Evolutionary conservation across 306 rosid species (phyloP).

Genomic region (Cucumis hystrix): DNA sequence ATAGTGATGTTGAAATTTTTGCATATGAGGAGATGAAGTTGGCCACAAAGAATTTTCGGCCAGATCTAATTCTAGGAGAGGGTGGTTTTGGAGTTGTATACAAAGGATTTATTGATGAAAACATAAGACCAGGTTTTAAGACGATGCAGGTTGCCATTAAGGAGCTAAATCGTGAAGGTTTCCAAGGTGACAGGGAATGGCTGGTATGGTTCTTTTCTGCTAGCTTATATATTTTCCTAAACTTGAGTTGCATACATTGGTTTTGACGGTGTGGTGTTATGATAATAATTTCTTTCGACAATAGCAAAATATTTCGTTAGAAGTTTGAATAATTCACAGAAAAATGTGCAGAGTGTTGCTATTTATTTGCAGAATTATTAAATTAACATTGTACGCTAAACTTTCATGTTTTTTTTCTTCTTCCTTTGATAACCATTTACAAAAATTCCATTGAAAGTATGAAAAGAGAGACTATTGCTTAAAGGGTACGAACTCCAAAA

Average conservation of each 20-base stretch:
- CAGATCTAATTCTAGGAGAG: conserved; percentile 78
- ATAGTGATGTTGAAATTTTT: conserved; percentile 58
- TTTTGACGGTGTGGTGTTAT: not conserved
- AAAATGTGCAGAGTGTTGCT: not conserved
- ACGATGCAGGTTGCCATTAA: conserved; percentile 69
- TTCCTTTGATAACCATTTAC: too few species aligned
- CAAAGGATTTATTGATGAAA: conserved; percentile 69
- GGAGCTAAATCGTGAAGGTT: conserved; percentile 93
- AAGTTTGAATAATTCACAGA: not conserved
- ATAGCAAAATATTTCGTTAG: not conserved
- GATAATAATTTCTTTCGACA: not conserved
- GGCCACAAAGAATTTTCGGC: conserved; percentile 70
- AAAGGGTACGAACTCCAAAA: not conserved
- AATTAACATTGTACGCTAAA: not conserved
- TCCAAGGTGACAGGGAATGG: conserved; percentile 99
- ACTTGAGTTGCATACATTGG: not conserved
- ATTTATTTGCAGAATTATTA: not conserved
- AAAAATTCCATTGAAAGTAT: not conserved
- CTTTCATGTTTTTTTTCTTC: not conserved
- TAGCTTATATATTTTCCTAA: not conserved
- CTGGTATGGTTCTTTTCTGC: conserved; percentile 37
- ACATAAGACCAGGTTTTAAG: conserved; percentile 49
- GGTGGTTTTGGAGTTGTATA: conserved; percentile 98
- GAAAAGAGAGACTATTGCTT: not conserved
- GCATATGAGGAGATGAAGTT: conserved; percentile 58